Conservation (phyloP, 371 early-diverging fungal genomes). For the Saksenaea vasiformis region DNA sequence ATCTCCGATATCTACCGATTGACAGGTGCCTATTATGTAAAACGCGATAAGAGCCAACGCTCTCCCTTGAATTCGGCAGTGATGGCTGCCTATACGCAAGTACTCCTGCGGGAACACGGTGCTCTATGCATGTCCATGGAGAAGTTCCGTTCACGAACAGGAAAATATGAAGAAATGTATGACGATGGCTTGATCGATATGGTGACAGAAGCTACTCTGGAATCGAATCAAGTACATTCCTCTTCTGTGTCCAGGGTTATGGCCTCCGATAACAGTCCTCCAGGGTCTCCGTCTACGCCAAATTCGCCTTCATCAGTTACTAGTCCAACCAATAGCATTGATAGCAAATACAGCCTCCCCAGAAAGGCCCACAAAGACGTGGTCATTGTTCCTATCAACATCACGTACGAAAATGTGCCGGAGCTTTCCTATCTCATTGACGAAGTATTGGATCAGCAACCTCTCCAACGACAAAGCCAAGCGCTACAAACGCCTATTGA, state of each 20-base stretch:
- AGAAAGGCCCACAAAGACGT: conserved; percentile 39
- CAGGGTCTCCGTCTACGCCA: conserved; percentile 28
- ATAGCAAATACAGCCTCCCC: conserved; percentile 22
- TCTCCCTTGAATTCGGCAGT: conserved; percentile 52
- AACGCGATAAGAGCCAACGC: conserved; percentile 39
- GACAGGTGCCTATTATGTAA: conserved; percentile 49
- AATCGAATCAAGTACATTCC: conserved; percentile 39
- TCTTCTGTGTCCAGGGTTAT: conserved; percentile 11
- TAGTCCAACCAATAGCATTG: conserved; percentile 38
- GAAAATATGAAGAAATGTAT: conserved; percentile 44
- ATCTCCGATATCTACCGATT: conserved; percentile 50
- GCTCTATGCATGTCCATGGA: conserved; percentile 44
- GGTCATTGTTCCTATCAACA: conserved; percentile 49
- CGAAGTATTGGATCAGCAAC: conserved; percentile 47
- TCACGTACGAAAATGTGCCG: conserved; percentile 50
- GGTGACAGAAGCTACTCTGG: conserved; percentile 49
- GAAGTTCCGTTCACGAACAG: conserved; percentile 42
- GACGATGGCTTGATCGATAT: conserved; percentile 50
- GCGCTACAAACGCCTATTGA: conserved; percentile 2
- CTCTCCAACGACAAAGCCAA: conserved; percentile 3
- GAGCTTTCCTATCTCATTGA: conserved; percentile 45
- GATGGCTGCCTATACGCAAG: conserved; percentile 50
- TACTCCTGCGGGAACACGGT: conserved; percentile 48
- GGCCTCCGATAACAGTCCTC: conserved; percentile 33
- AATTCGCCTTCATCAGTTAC: conserved; percentile 24